Percentiles rank a stretch among this genome's conserved stretches.
Evolutionary conservation across 2,329 filamentous ascomycete genomes (phyloP).

Genomic region (Aspergillus sp.): DNA sequence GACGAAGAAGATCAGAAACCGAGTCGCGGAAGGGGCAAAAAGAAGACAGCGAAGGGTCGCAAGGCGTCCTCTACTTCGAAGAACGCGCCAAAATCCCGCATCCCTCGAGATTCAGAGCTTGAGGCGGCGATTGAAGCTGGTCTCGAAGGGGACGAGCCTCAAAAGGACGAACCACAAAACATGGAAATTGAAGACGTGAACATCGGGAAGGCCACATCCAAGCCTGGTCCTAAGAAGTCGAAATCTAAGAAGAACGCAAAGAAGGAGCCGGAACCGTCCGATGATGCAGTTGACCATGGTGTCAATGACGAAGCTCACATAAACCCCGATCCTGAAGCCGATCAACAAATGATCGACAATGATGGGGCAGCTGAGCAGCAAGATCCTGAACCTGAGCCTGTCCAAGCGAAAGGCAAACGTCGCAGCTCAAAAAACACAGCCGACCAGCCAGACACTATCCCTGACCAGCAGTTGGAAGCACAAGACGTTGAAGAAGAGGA

Average conservation of each 20-base stretch:
- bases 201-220: constrained; percentile 16
- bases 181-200: constrained; percentile 46
- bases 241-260: constrained; percentile 32
- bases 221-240: constrained; percentile 26
- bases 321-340: constrained; percentile 4
- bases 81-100: constrained; percentile 43
- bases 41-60: constrained; percentile 40
- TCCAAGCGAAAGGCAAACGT: constrained; percentile 2
- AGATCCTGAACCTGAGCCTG: not conserved
- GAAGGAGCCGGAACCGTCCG: constrained; percentile 10
- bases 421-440: constrained; percentile 7
- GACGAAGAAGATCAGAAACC: constrained; percentile 46
- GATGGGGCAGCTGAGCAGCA: not conserved
- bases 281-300: constrained; percentile 10
- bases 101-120: constrained; percentile 64
- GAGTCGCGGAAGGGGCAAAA: constrained; percentile 41
- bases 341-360: constrained; percentile 1
- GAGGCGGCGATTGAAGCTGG: constrained; percentile 66
- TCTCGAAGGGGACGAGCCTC: constrained; percentile 56
- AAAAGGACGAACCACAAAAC: constrained; percentile 50
- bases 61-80: constrained; percentile 53
- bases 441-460: not conserved
- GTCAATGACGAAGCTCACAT: constrained; percentile 13
- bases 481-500: constrained; percentile 8
- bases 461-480: constrained; percentile 1